These are phyloP conservation scores for Leishmania gerbilli DNA, from an alignment of 208 protist species.

Conservation along the genomic window DNA sequence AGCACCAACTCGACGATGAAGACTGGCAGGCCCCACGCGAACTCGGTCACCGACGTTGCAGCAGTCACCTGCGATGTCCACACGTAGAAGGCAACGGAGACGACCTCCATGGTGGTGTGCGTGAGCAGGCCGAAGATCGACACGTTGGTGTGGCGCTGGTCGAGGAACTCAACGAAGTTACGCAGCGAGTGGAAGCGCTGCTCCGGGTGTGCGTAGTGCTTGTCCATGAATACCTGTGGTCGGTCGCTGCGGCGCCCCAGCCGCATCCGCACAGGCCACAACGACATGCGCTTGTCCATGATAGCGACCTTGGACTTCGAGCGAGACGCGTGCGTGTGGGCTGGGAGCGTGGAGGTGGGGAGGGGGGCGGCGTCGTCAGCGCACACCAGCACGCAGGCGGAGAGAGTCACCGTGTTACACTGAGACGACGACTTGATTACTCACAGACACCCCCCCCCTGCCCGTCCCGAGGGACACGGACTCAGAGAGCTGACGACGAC, in stretches of 20 bases:
- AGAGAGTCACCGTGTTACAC: too few relatives aligned
- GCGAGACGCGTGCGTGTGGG: not conserved
- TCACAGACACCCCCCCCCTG: too few relatives aligned
- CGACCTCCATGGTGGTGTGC: slow-evolving; percentile 61
- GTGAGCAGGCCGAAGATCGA: slow-evolving; percentile 60
- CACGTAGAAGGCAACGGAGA: slow-evolving; percentile 70
- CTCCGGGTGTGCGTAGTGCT: slow-evolving; percentile 38
- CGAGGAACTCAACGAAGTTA: slow-evolving; percentile 67
- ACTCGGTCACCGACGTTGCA: slow-evolving; percentile 31
- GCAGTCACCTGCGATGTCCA: slow-evolving; percentile 54
- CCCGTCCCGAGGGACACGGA: too few relatives aligned
- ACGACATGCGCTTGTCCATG: not conserved
- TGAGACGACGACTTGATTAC: too few relatives aligned
- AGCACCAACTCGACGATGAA: slow-evolving; percentile 71
- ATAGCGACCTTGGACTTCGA: not conserved
- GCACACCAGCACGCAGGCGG: too few relatives aligned
- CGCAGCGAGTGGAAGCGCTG: slow-evolving; percentile 49
- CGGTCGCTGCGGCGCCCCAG: slow-evolving; percentile 24
- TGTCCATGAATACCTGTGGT: slow-evolving; percentile 29
- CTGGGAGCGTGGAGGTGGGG: not conserved
- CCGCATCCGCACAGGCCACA: slow-evolving; percentile 8
- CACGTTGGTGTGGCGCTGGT: slow-evolving; percentile 64
- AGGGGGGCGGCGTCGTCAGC: too few relatives aligned
- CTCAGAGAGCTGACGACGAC: too few relatives aligned
- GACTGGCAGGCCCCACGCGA: slow-evolving; percentile 53